phyloP scores from a whole-genome alignment of 441 rosid species.

The Cnidoscolus chayamansa region DNA sequence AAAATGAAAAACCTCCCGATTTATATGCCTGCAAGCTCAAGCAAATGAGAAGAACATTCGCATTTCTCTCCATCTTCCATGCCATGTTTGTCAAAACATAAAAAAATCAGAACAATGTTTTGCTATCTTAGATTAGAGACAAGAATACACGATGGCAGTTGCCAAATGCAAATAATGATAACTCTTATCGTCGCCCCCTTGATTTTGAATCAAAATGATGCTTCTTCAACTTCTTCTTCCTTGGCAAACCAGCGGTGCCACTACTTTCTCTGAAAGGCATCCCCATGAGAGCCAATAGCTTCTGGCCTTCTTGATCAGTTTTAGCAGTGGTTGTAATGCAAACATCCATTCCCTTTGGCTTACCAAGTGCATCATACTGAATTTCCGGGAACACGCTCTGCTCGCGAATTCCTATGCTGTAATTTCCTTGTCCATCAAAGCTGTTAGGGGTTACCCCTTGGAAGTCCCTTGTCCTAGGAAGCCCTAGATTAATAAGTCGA shows the following conservation, averaged over 20 bases:
- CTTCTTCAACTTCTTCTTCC: conserved; percentile 78
- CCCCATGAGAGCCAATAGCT: conserved; percentile 79
- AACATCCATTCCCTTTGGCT: conserved; percentile 85
- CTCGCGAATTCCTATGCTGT: conserved; percentile 73
- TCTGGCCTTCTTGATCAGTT: conserved; percentile 72
- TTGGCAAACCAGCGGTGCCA: conserved; percentile 18
- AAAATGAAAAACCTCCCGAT: neutral
- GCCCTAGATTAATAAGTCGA: conserved; percentile 83
- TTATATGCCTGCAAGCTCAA: neutral
- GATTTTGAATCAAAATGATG: conserved; percentile 72
- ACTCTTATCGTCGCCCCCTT: conserved; percentile 49
- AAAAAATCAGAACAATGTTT: neutral
- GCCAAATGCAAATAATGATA: neutral
- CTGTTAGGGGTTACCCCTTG: conserved; percentile 74
- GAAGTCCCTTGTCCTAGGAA: conserved; percentile 91
- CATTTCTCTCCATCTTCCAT: neutral
- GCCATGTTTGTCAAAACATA: neutral
- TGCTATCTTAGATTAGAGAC: conserved; percentile 8
- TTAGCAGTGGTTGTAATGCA: conserved; percentile 81
- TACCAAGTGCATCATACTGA: conserved; percentile 60
- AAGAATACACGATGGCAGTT: neutral
- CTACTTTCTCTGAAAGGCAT: conserved; percentile 84
- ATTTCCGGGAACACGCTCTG: conserved; percentile 90
- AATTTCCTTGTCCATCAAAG: conserved; percentile 90
- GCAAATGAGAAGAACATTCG: neutral